Evolutionary conservation across 1,139 yeast species (phyloP).

Genomic region (Kodamaea arcana): DNA sequence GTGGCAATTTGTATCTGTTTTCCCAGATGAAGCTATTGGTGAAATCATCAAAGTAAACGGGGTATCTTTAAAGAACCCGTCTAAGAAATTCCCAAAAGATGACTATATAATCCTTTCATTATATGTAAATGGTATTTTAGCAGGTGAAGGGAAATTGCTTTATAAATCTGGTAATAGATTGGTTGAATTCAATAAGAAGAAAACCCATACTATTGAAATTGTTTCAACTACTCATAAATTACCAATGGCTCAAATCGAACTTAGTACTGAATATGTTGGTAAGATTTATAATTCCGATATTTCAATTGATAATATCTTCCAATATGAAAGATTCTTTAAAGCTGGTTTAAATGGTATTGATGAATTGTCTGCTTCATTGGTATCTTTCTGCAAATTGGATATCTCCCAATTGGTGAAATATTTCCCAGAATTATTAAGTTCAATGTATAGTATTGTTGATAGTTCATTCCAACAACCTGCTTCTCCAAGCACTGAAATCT

Average conservation of each 20-base stretch:
- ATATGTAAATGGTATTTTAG: constrained; percentile 57
- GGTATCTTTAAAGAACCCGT: constrained; percentile 35
- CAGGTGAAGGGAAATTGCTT: constrained; percentile 52
- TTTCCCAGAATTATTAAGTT: constrained; percentile 48
- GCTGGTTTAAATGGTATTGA: constrained; percentile 42
- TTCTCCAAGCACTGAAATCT: constrained; percentile 29
- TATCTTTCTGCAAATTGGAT: constrained; percentile 40
- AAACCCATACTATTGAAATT: constrained; percentile 34
- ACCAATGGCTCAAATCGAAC: constrained; percentile 51
- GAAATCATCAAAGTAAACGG: constrained; percentile 62
- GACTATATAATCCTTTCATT: constrained; percentile 59
- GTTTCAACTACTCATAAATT: constrained; percentile 29
- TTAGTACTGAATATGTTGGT: constrained; percentile 68
- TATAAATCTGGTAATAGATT: constrained; percentile 40
- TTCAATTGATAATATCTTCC: constrained; percentile 54
- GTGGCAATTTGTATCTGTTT: constrained; percentile 80
- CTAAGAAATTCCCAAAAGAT: constrained; percentile 35
- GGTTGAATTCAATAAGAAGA: constrained; percentile 39
- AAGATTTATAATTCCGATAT: constrained; percentile 59
- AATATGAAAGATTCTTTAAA: constrained; percentile 49
- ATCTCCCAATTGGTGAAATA: constrained; percentile 47
- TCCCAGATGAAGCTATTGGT: constrained; percentile 70
- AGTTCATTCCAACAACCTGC: constrained; percentile 19
- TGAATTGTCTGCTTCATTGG: constrained; percentile 39
- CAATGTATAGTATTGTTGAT: constrained; percentile 41